Conservation (phyloP, 345 rosid genomes). For the Eucalyptus polybractea region DNA sequence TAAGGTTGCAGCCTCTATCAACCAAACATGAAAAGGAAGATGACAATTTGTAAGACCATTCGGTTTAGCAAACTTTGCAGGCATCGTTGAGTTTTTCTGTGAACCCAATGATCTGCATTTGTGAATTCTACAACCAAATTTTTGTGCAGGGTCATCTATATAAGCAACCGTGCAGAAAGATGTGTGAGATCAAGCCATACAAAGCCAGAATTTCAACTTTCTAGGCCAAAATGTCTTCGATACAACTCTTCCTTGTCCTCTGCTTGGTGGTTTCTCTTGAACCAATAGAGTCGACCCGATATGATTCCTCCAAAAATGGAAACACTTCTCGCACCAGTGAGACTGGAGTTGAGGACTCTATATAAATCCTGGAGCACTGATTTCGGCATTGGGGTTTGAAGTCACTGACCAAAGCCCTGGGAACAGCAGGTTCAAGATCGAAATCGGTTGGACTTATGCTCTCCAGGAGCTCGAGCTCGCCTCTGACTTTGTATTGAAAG, state of each 20-base stretch:
- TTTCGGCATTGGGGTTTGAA: neutral
- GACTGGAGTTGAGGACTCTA: neutral
- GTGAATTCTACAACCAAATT: neutral
- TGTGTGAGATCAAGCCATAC: neutral
- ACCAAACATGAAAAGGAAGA: neutral
- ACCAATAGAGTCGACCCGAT: neutral
- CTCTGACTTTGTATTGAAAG: neutral
- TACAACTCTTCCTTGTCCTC: neutral
- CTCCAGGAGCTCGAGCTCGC: neutral
- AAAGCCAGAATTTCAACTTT: neutral
- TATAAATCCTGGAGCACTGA: neutral
- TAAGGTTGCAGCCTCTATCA: neutral
- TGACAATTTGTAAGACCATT: neutral
- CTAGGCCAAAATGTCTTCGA: neutral
- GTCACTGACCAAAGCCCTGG: neutral
- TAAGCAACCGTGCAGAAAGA: neutral
- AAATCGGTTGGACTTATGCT: neutral
- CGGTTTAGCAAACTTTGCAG: neutral
- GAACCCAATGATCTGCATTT: neutral
- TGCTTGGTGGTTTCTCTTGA: neutral
- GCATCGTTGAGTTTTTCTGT: neutral
- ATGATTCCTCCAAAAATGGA: neutral
- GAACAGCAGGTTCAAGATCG: neutral
- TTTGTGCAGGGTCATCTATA: neutral
- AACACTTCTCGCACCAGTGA: neutral